These are phyloP conservation scores for Draba incana DNA, from an alignment of 345 rosid genomes.

Conservation along the genomic window DNA sequence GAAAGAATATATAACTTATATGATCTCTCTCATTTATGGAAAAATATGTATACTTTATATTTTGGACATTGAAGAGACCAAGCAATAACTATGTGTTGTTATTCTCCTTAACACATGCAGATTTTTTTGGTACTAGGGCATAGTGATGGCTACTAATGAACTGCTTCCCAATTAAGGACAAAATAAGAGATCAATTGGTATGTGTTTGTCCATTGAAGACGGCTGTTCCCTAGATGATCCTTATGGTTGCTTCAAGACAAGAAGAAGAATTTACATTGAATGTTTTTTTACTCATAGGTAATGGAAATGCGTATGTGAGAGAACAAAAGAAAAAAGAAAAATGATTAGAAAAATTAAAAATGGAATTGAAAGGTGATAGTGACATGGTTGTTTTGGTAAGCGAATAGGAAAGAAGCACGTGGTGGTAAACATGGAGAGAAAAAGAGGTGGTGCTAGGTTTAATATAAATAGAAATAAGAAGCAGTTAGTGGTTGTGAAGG, in stretches of 20 bases:
- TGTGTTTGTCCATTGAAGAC: constrained; percentile 35
- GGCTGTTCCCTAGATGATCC: constrained; percentile 35
- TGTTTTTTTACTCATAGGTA: constrained; percentile 22
- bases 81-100: constrained; percentile 33
- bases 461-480: constrained; percentile 56
- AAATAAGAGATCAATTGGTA: constrained; percentile 28
- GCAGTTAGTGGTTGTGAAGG: constrained; percentile 60
- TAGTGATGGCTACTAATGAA: constrained; percentile 40
- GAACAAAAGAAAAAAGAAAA: constrained; percentile 18
- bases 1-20: background rate
- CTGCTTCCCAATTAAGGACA: constrained; percentile 38
- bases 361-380: constrained; percentile 42
- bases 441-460: constrained; percentile 35
- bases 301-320: constrained; percentile 29
- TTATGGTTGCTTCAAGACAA: constrained; percentile 37
- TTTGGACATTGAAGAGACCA: constrained; percentile 24
- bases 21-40: background rate
- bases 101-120: constrained; percentile 27
- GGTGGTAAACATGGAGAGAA: constrained; percentile 37
- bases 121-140: constrained; percentile 33
- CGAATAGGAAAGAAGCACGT: constrained; percentile 41
- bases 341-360: constrained; percentile 33
- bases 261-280: constrained; percentile 35
- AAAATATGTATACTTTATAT: background rate
- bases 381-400: constrained; percentile 44